These are phyloP conservation scores for Rhododendron henanense DNA, from an alignment of 148 eudicot species.

Conservation along the genomic window DNA sequence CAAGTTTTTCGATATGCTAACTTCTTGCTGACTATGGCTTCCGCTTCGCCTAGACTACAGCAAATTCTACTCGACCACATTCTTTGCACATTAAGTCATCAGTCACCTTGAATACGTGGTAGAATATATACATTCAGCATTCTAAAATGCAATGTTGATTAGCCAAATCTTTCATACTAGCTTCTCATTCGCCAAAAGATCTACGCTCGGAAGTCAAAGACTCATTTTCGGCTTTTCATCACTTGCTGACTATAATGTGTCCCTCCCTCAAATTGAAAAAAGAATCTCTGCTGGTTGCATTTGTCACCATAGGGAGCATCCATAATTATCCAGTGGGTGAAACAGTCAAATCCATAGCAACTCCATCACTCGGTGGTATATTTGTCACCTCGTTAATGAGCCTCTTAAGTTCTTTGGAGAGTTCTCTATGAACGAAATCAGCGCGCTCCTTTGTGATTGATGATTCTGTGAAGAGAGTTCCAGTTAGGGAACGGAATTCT, in stretches of 20 bases:
- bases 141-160: background rate
- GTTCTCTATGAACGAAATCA: constrained; percentile 27
- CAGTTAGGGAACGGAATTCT: constrained; percentile 28
- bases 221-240: background rate
- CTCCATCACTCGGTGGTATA: constrained; percentile 29
- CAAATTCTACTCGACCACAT: background rate
- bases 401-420: constrained; percentile 28
- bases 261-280: background rate
- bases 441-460: constrained; percentile 30
- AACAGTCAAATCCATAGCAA: constrained; percentile 17
- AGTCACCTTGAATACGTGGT: background rate
- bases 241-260: background rate
- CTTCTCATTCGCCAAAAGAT: background rate
- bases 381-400: constrained; percentile 31
- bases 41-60: background rate
- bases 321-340: constrained; percentile 11
- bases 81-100: background rate
- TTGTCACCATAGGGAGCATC: background rate
- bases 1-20: background rate
- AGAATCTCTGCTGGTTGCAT: background rate
- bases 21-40: background rate
- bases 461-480: constrained; percentile 32
- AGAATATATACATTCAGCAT: background rate
- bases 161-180: background rate
- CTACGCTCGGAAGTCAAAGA: background rate